Conservation (phyloP, 129 eudicot species). For the Solidago caesia region DNA sequence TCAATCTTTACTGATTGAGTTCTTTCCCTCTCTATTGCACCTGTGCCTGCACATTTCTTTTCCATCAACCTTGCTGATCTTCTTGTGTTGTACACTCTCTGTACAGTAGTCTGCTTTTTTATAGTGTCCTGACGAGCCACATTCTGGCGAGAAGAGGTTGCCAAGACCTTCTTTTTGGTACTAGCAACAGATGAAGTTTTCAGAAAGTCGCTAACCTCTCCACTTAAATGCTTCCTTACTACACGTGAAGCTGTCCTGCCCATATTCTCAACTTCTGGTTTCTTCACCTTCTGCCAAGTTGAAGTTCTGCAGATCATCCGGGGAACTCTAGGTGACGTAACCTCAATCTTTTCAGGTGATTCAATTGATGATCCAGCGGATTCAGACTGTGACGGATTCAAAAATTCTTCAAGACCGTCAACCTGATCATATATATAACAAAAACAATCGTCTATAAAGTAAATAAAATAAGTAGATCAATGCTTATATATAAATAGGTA, state of each 20-base stretch:
- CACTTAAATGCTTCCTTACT: conserved; percentile 17
- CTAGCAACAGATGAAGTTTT: conserved; percentile 30
- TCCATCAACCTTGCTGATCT: conserved; percentile 39
- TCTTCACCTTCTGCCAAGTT: conserved; percentile 25
- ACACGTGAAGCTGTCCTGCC: conserved; percentile 28
- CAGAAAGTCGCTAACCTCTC: background rate
- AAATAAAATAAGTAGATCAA: too few relatives aligned
- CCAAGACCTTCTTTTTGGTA: conserved; percentile 33
- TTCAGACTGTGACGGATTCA: conserved; percentile 17
- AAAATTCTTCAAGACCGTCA: conserved; percentile 58
- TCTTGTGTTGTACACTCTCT: conserved; percentile 43
- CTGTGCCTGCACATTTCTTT: conserved; percentile 21
- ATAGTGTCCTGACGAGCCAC: conserved; percentile 14
- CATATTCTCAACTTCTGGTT: conserved; percentile 21
- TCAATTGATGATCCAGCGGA: conserved; percentile 19
- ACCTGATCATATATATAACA: conserved; percentile 38
- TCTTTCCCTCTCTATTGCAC: conserved; percentile 15
- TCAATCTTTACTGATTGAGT: conserved; percentile 23
- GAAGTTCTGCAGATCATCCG: conserved; percentile 40
- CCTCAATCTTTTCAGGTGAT: conserved; percentile 40
- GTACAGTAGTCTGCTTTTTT: conserved; percentile 31
- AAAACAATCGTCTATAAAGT: background rate
- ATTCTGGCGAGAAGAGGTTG: conserved; percentile 16
- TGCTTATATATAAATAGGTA: too few relatives aligned
- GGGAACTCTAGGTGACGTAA: conserved; percentile 27